Evolutionary conservation across 1,139 yeast genomes (phyloP).

Genomic region (Pichia sp.): DNA sequence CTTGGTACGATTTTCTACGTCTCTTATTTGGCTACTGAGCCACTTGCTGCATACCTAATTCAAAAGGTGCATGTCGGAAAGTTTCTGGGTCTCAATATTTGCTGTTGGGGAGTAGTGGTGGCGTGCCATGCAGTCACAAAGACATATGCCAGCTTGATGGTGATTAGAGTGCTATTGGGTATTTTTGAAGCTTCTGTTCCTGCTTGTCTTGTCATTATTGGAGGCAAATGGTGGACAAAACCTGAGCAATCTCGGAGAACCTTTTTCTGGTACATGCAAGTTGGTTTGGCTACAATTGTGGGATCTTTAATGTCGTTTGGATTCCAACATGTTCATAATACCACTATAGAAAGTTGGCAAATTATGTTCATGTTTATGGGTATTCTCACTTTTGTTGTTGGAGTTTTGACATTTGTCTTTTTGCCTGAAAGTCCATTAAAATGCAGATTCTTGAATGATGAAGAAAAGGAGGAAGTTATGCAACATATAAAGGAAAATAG

Average conservation of each 20-base stretch:
- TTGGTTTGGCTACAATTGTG: conserved; percentile 39
- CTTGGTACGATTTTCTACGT: conserved; percentile 43
- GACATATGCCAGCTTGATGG: conserved; percentile 13
- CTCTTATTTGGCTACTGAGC: conserved; percentile 13
- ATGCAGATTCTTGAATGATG: conserved; percentile 26
- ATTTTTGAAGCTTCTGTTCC: conserved; percentile 18
- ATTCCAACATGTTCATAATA: conserved; percentile 37
- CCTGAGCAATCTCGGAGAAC: conserved; percentile 38
- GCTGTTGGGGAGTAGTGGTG: conserved; percentile 14
- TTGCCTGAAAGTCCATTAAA: conserved; percentile 19
- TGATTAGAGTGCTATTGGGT: conserved; percentile 18
- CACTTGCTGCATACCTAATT: conserved; percentile 11
- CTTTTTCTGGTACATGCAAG: conserved; percentile 39
- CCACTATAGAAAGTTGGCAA: conserved; percentile 22
- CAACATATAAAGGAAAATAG: conserved; percentile 34
- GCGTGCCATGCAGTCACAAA: conserved; percentile 22
- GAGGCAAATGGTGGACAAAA: conserved; percentile 40
- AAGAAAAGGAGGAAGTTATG: conserved; percentile 26
- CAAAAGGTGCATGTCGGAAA: conserved; percentile 17
- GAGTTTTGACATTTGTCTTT: conserved; percentile 16
- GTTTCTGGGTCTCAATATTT: conserved; percentile 13
- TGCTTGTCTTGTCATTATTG: conserved; percentile 19
- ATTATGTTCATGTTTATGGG: conserved; percentile 26
- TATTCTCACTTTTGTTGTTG: conserved; percentile 22
- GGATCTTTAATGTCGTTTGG: conserved; percentile 42